These are phyloP conservation scores for Rubia tinctorum DNA, from an alignment of 305 asterid genomes.

Conservation along the genomic window DNA sequence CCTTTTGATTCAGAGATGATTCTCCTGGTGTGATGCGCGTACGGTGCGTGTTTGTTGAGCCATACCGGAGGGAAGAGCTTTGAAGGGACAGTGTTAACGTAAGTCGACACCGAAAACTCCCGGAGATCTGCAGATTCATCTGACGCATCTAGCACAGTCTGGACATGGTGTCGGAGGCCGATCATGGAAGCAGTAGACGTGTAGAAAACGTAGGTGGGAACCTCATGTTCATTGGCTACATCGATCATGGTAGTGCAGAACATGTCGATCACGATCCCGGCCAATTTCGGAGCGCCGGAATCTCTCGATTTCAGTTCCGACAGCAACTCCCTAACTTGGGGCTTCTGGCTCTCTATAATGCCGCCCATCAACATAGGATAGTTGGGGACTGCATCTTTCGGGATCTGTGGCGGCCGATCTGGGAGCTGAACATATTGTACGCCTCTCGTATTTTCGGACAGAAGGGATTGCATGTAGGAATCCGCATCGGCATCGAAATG, in stretches of 20 bases:
- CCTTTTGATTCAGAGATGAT: conserved; percentile 21
- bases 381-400: not conserved
- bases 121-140: not conserved
- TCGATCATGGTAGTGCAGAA: conserved; percentile 43
- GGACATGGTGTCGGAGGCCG: not conserved
- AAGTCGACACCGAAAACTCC: conserved; percentile 16
- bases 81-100: conserved; percentile 23
- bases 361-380: not conserved
- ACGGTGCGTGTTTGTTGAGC: not conserved
- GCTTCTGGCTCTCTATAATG: conserved; percentile 23
- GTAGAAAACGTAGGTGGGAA: conserved; percentile 5
- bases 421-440: conserved; percentile 1
- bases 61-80: conserved; percentile 19
- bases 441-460: not conserved
- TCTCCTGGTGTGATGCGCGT: conserved; percentile 12
- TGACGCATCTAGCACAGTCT: not conserved
- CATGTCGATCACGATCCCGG: conserved; percentile 43
- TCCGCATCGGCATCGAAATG: not conserved
- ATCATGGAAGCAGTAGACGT: not conserved
- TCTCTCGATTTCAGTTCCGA: not conserved
- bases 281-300: not conserved
- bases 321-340: conserved; percentile 7
- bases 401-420: not conserved
- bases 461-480: conserved; percentile 4
- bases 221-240: conserved; percentile 34